A percentile compares a stretch with the other conserved stretches of the same genome.
phyloP scores from a whole-genome alignment of 441 rosid species.

The Erodium chrysanthum region DNA sequence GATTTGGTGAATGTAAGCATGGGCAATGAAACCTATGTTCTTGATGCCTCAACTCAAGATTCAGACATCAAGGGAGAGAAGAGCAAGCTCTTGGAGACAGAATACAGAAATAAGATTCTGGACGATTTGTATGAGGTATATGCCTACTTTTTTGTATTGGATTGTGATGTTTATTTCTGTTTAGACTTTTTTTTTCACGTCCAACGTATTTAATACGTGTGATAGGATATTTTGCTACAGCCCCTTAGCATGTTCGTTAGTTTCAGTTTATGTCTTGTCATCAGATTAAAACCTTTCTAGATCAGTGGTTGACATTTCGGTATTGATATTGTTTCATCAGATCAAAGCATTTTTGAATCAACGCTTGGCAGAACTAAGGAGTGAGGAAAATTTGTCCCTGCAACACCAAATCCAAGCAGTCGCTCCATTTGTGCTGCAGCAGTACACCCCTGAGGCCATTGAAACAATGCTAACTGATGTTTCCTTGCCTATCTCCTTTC shows the following conservation, averaged over 20 bases:
- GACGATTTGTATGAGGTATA: constrained; percentile 87
- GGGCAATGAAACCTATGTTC: constrained; percentile 32
- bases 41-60: constrained; percentile 31
- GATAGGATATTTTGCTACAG: neutral
- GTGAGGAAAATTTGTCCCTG: constrained; percentile 69
- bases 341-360: constrained; percentile 78
- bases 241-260: neutral
- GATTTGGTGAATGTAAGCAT: constrained; percentile 27
- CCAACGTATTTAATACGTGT: neutral
- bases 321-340: constrained; percentile 30
- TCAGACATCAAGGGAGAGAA: constrained; percentile 41
- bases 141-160: constrained; percentile 5
- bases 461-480: constrained; percentile 57
- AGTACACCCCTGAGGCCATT: constrained; percentile 68
- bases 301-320: constrained; percentile 13
- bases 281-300: constrained; percentile 11
- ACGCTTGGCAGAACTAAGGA: constrained; percentile 61
- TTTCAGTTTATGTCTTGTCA: constrained; percentile 5
- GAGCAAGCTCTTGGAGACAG: constrained; percentile 83
- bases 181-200: neutral
- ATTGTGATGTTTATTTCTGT: constrained; percentile 2
- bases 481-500: constrained; percentile 54
- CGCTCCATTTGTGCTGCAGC: constrained; percentile 83
- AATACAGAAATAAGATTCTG: constrained; percentile 79
- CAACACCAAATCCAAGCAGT: constrained; percentile 92